Percentiles rank a stretch among this genome's conserved stretches.
Evolutionary conservation across 805 yeast genomes (phyloP).

Genomic region (Candida quercuum): DNA sequence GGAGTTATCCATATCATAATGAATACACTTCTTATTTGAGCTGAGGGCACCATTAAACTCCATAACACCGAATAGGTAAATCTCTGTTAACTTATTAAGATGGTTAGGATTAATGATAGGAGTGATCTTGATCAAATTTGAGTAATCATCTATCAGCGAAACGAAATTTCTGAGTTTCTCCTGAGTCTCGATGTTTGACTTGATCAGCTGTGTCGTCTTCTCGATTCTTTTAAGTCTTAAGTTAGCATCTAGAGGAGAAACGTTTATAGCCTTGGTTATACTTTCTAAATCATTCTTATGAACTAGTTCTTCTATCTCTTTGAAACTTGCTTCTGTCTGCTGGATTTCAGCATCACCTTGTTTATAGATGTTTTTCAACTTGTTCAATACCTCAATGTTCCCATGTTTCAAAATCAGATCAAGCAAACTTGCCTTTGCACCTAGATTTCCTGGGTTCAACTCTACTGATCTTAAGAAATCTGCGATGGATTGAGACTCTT

Average conservation of each 20-base stretch:
- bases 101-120: constrained; percentile 24
- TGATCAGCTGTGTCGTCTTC: constrained; percentile 22
- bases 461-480: constrained; percentile 45
- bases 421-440: constrained; percentile 45
- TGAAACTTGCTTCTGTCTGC: constrained; percentile 14
- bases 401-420: constrained; percentile 53
- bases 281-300: constrained; percentile 26
- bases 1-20: constrained; percentile 67
- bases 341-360: constrained; percentile 12
- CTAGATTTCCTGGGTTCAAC: constrained; percentile 33
- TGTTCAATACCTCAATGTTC: constrained; percentile 31
- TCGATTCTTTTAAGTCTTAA: constrained; percentile 28
- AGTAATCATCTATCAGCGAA: constrained; percentile 21
- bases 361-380: background rate
- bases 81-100: constrained; percentile 26
- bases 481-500: constrained; percentile 45
- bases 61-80: constrained; percentile 46
- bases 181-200: constrained; percentile 11
- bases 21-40: constrained; percentile 61
- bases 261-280: constrained; percentile 27
- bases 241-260: constrained; percentile 39
- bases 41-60: constrained; percentile 48
- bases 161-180: constrained; percentile 15
- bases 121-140: constrained; percentile 22
- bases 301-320: constrained; percentile 15